A percentile compares a stretch with the other conserved stretches of the same genome.
Evolutionary conservation across 2,329 filamentous ascomycete species (phyloP).

Genomic region (Fusarium sp.): DNA sequence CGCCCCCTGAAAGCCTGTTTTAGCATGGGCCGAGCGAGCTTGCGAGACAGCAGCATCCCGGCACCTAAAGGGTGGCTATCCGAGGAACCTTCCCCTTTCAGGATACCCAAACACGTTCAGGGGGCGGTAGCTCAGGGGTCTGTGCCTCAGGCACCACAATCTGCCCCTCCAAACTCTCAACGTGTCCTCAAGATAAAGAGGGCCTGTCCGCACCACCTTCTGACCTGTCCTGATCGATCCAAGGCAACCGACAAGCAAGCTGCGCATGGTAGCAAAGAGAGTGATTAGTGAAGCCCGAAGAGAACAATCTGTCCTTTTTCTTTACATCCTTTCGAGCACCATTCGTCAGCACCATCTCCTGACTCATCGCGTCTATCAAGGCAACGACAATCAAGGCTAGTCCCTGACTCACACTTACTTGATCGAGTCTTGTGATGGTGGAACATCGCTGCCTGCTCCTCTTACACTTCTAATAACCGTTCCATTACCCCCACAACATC

Average conservation of each 20-base stretch:
- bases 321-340: slow-evolving; percentile 38
- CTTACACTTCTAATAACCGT: slow-evolving; percentile 12
- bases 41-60: slow-evolving; percentile 24
- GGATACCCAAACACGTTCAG: slow-evolving; percentile 30
- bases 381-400: slow-evolving; percentile 26
- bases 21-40: slow-evolving; percentile 16
- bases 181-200: slow-evolving; percentile 57
- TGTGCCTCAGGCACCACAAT: slow-evolving; percentile 50
- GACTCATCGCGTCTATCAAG: slow-evolving; percentile 42
- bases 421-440: slow-evolving; percentile 37
- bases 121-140: slow-evolving; percentile 39
- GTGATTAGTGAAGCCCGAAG: slow-evolving; percentile 17
- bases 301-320: slow-evolving; percentile 50
- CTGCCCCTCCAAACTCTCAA: slow-evolving; percentile 42
- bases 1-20: slow-evolving; percentile 41
- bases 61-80: slow-evolving; percentile 29
- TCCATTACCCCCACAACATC: slow-evolving; percentile 20
- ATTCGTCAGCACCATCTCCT: slow-evolving; percentile 38
- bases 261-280: slow-evolving; percentile 35
- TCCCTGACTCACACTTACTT: slow-evolving; percentile 48
- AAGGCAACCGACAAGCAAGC: slow-evolving; percentile 35
- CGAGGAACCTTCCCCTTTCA: slow-evolving; percentile 32
- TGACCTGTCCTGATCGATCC: slow-evolving; percentile 31
- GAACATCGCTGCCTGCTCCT: slow-evolving; percentile 34
- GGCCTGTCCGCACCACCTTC: slow-evolving; percentile 44